Base-by-base conservation (phyloP, 352 stramenopile genomes). In the Phytophthora crassamura region DNA sequence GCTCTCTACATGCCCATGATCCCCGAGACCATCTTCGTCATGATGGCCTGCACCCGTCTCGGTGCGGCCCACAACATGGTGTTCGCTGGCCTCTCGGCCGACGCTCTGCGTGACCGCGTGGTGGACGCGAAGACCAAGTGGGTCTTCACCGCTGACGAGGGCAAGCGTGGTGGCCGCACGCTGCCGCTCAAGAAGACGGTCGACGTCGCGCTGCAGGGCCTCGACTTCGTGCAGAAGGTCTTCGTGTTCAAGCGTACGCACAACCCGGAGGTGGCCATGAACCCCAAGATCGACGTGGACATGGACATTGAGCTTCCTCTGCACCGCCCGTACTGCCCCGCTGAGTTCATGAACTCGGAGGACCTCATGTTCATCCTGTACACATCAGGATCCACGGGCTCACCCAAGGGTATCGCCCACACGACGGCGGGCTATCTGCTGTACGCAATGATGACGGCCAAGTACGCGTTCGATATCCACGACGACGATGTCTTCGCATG, bases 1-100 rank as follows among this genome's bases (percentile, higher is more conserved):
- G 98, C 94, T 6, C 84, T 99, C 35, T 99, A 99, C 86, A 98
- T 99, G 97, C 97, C 98, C 36, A 99, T 99, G 97, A 97, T 99
- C 49, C 96, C 96, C 7, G 96, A 99, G 74, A 78, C 95, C 7
- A 92, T 93, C 36, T 98, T 98, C 74, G 94, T 94, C 33, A 99
- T 99, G 97, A 81, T 99, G 41, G 97, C 98, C 4, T 99, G 97
- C 67, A 90, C 95, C 20, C 90, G 98, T 47, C 98, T 99, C 60
- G 98, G 98, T 39, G 97, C 96, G 11, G 83, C 98, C 3, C 97
- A 99, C 82, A 97, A 85, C 16, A 94, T 99, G 18, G 91, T 99
- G 15, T 99, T 99, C 82, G 97, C 96, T 3, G 97, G 97, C 62
- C 96, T 97, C 59, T 97, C 80, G 30, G 86, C 96, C 4, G 95